Conservation (phyloP, 1,139 yeast genomes). For the Kazachstania sp. region DNA sequence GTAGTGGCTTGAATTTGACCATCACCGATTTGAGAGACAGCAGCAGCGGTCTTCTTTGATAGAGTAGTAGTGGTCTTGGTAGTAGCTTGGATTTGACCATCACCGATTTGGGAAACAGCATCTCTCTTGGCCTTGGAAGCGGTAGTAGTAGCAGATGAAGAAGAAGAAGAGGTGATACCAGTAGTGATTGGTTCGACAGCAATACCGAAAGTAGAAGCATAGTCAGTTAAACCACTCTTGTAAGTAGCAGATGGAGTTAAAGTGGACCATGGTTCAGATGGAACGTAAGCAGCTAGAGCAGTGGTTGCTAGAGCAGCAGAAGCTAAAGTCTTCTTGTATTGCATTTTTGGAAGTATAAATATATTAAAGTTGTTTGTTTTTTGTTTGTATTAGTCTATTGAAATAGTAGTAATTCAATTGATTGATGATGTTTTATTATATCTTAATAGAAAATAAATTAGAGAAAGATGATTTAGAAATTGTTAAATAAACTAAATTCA, state of each 20-base stretch:
- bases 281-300: constrained; percentile 53
- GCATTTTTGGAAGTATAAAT: constrained; percentile 20
- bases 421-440: background rate
- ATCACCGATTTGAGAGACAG: constrained; percentile 6
- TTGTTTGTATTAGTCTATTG: background rate
- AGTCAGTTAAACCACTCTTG: constrained; percentile 37
- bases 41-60: constrained; percentile 2
- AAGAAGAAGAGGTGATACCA: constrained; percentile 8
- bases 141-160: constrained; percentile 7
- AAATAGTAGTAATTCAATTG: too few relatives aligned
- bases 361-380: background rate
- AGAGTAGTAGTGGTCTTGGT: background rate
- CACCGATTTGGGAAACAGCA: constrained; percentile 3
- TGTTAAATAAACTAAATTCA: too few relatives aligned
- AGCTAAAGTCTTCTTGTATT: constrained; percentile 34
- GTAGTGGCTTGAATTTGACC: constrained; percentile 9
- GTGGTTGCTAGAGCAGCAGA: constrained; percentile 39
- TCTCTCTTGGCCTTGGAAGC: constrained; percentile 8
- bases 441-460: background rate
- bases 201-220: constrained; percentile 42
- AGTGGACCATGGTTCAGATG: constrained; percentile 33
- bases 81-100: constrained; percentile 4
- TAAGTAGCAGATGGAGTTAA: constrained; percentile 33
- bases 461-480: background rate
- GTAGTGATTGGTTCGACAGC: constrained; percentile 13